Percentiles rank a stretch among this genome's conserved stretches.
phyloP scores from a whole-genome alignment of 2,329 filamentous ascomycete genomes.

The Cladophialophora immunda region DNA sequence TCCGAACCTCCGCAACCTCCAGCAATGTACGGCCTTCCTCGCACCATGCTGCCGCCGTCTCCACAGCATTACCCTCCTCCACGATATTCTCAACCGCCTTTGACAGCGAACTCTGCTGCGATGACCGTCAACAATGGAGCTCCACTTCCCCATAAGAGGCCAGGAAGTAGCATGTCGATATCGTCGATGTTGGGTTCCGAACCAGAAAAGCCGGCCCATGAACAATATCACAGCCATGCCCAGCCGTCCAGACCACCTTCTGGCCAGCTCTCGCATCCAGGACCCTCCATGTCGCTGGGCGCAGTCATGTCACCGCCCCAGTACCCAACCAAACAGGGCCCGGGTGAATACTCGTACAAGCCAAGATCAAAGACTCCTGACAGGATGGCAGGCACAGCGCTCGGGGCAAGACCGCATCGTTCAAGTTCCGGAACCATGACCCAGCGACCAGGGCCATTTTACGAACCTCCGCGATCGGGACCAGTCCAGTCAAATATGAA shows the following conservation, averaged over 20 bases:
- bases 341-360: conserved; percentile 69
- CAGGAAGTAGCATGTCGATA: conserved; percentile 75
- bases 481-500: conserved; percentile 14
- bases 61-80: conserved; percentile 36
- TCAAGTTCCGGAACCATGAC: conserved; percentile 40
- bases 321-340: conserved; percentile 52
- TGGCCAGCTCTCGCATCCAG: conserved; percentile 43
- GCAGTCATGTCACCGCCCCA: conserved; percentile 55
- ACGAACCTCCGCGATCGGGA: conserved; percentile 27
- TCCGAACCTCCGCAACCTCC: conserved; percentile 34
- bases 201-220: conserved; percentile 55
- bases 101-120: conserved; percentile 29
- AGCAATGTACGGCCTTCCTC: conserved; percentile 37
- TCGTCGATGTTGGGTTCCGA: conserved; percentile 73
- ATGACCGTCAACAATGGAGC: conserved; percentile 24
- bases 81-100: conserved; percentile 34
- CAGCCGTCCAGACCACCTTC: conserved; percentile 49
- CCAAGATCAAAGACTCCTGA: conserved; percentile 79
- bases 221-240: conserved; percentile 48
- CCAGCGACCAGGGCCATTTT: conserved; percentile 35
- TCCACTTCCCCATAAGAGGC: conserved; percentile 47
- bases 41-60: conserved; percentile 38
- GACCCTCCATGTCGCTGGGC: conserved; percentile 46
- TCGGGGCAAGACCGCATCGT: conserved; percentile 46
- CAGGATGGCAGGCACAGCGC: conserved; percentile 45